Evolutionary conservation across 257 asterid genomes (phyloP), one percentile per base, ranked within the genome.

Genomic region (Echites panduratus): DNA sequence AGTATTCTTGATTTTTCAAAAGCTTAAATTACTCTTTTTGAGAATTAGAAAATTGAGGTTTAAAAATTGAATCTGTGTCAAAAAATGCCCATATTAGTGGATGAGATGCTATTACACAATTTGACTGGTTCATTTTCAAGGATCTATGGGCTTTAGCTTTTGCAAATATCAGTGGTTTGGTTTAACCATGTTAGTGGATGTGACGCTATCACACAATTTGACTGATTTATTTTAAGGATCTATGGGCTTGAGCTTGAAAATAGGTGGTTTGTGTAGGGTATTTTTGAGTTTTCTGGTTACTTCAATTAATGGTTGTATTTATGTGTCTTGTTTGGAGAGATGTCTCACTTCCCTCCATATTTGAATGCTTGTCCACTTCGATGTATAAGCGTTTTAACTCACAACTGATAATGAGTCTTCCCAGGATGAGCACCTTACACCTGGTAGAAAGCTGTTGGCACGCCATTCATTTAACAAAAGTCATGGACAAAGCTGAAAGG

Each of bases 341-440:
- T 48, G 41, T 44, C 29, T 72, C 16, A 41, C 49, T 52, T 56
- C 26, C 54, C 26, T 49, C 49, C 50, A 32, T 59, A 62, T 27
- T 73, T 62, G 27, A 47, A 59, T 54, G 45, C n/a, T 59, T 24
- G 29, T 48, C 59, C 59, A 35, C 38, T 59, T 56, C 45, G 66
- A 74, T 63, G 50, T 74, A 59, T 62, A 61, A 62, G 70, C 53
- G 52, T 38, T 71, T 38, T 72, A 71, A 75, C 69, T 72, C 70
- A 77, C 73, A 57, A 27, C 68, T 76, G 84, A 35, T 71, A 4
- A 64, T 44, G 66, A 65, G 74, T 47, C 69, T 79, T 80, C 78
- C 83, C 96, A 94, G 99, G 97, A 89, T 82, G 97, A 91, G 72
- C 96, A 89, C 76, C 86, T 80, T 43, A 73, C 88, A 76, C 87